A percentile compares a stretch with the other conserved stretches of the same genome.
Conservation (phyloP, 805 yeast species). For the Kodamaea sagamina region DNA sequence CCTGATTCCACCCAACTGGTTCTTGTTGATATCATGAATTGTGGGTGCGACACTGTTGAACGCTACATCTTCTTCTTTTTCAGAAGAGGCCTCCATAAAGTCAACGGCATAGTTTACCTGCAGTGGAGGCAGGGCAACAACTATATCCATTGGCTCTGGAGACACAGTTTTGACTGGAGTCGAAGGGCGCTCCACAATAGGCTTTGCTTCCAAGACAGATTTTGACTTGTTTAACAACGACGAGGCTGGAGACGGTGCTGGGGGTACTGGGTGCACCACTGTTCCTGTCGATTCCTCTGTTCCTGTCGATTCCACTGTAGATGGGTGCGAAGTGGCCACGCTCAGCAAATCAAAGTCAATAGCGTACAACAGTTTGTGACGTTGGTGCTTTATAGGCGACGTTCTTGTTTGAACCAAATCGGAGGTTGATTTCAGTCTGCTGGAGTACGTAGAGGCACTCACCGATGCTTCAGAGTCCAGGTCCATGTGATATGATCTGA, state of each 20-base stretch:
- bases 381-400: constrained; percentile 36
- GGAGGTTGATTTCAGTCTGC: constrained; percentile 25
- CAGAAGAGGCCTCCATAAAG: constrained; percentile 33
- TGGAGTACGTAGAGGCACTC: constrained; percentile 7
- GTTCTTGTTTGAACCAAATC: constrained; percentile 15
- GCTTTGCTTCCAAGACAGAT: neutral
- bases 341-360: constrained; percentile 23
- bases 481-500: constrained; percentile 22
- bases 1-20: constrained; percentile 11
- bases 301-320: constrained; percentile 7
- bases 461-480: constrained; percentile 34
- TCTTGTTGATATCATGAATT: constrained; percentile 14
- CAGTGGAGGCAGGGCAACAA: constrained; percentile 41
- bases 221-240: constrained; percentile 1
- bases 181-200: neutral
- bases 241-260: constrained; percentile 7
- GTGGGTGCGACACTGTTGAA: constrained; percentile 14
- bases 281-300: constrained; percentile 7
- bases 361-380: constrained; percentile 41
- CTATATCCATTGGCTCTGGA: constrained; percentile 20
- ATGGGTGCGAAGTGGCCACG: constrained; percentile 10
- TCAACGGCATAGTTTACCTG: constrained; percentile 41
- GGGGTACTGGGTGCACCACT: constrained; percentile 3
- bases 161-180: constrained; percentile 1
- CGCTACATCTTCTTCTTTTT: constrained; percentile 10